These are phyloP conservation scores for Rhododendron simsii DNA, from an alignment of 148 eudicot genomes.

Conservation along the genomic window DNA sequence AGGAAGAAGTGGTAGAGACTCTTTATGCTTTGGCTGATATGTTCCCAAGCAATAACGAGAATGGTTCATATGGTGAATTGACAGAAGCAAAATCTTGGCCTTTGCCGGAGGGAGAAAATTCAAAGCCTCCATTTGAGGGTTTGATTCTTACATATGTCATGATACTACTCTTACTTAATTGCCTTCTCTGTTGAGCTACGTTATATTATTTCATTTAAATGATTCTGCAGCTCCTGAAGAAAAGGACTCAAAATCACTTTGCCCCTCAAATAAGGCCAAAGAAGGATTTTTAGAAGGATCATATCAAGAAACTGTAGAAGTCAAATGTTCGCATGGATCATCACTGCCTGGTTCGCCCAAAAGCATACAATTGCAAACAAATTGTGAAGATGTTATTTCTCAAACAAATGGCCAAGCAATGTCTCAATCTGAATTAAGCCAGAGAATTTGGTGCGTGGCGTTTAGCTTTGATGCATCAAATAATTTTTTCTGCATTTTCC, in stretches of 20 bases:
- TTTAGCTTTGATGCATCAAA: not conserved
- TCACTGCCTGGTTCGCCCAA: conserved; percentile 18
- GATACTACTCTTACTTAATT: not conserved
- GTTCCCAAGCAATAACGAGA: conserved; percentile 28
- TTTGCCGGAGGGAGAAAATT: conserved; percentile 14
- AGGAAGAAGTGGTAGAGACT: conserved; percentile 81
- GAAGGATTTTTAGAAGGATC: conserved; percentile 14
- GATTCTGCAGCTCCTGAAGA: conserved; percentile 14
- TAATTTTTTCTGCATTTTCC: not conserved
- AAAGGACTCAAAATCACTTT: conserved; percentile 21
- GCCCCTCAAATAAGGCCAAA: conserved; percentile 14
- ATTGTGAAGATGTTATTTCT: conserved; percentile 18
- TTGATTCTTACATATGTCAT: conserved; percentile 1
- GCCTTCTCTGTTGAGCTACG: not conserved
- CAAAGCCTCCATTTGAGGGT: conserved; percentile 33
- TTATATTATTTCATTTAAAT: not conserved
- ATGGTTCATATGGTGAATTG: conserved; percentile 15
- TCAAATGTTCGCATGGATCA: conserved; percentile 14
- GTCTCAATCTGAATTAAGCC: conserved; percentile 19
- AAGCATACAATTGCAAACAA: conserved; percentile 15
- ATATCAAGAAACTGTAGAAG: conserved; percentile 11
- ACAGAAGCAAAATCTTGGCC: conserved; percentile 17
- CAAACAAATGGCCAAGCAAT: conserved; percentile 14
- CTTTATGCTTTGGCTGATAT: conserved; percentile 59
- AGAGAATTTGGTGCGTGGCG: conserved; percentile 17